Conservation (phyloP, 176 grass and related monocot species). For the Oropetium thomaeum region DNA sequence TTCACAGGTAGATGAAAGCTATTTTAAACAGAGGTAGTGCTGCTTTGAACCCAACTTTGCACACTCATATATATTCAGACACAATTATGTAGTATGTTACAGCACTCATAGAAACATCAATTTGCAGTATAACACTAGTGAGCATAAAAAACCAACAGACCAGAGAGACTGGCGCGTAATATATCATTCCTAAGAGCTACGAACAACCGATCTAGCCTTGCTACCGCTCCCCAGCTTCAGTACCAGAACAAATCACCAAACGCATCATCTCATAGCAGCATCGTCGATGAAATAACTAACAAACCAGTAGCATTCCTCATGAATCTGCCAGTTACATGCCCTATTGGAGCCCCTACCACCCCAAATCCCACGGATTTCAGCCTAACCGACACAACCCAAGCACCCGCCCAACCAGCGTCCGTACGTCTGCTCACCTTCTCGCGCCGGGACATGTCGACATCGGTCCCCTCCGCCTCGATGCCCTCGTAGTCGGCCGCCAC, state of each 20-base stretch:
- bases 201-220: neutral
- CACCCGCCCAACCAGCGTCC: neutral
- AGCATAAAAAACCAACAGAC: neutral
- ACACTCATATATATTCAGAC: neutral
- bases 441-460: conserved; percentile 40
- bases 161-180: neutral
- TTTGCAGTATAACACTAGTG: neutral
- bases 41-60: neutral
- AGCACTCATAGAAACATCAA: neutral
- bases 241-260: neutral
- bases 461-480: conserved; percentile 57
- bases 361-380: neutral
- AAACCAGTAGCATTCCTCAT: neutral
- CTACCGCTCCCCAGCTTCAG: neutral
- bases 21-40: neutral
- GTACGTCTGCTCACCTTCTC: conserved; percentile 57
- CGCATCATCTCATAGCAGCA: neutral
- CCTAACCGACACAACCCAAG: neutral
- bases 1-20: neutral
- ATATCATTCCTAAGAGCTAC: neutral
- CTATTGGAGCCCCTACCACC: neutral
- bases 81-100: neutral
- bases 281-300: neutral
- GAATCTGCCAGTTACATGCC: neutral
- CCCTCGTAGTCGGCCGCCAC: conserved; percentile 50